Evolutionary conservation across 176 grass and related monocot species (phyloP).

Genomic region (Dactylis glomerata): DNA sequence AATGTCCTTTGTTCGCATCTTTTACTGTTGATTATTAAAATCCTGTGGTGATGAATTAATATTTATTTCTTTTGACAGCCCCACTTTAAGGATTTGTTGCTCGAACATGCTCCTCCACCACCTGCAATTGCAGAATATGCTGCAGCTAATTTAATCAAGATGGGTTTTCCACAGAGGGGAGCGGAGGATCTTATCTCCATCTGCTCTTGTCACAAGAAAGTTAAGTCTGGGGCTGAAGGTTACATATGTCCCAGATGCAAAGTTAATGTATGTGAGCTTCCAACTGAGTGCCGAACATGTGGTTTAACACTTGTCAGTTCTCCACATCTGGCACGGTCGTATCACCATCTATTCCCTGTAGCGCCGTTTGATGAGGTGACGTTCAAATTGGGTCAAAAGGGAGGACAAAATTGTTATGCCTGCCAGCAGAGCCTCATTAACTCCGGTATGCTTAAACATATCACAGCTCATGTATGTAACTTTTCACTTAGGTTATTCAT

Average conservation of each 20-base stretch:
- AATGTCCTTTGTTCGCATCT: conserved; percentile 32
- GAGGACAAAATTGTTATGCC: conserved; percentile 70
- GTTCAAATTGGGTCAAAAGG: conserved; percentile 68
- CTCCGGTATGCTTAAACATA: conserved; percentile 49
- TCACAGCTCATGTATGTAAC: background rate
- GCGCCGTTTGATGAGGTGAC: conserved; percentile 84
- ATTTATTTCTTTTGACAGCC: conserved; percentile 55
- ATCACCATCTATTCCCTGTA: conserved; percentile 97
- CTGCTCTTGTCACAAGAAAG: conserved; percentile 97
- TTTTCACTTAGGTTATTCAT: background rate
- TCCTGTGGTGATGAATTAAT: conserved; percentile 16
- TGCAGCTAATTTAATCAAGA: conserved; percentile 93
- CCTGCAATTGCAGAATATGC: conserved; percentile 99
- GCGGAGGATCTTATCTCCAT: conserved; percentile 92
- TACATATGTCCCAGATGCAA: conserved; percentile 98
- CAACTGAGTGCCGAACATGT: conserved; percentile 82
- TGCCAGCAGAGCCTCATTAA: conserved; percentile 78
- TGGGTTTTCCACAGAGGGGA: conserved; percentile 98
- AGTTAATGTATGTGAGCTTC: conserved; percentile 93
- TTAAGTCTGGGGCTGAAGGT: conserved; percentile 77
- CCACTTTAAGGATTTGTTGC: conserved; percentile 91
- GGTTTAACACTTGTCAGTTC: conserved; percentile 93
- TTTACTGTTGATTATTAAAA: conserved; percentile 22
- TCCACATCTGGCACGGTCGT: conserved; percentile 90
- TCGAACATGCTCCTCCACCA: conserved; percentile 87